phyloP scores from a whole-genome alignment of 2,329 filamentous ascomycete species.

The Exophiala oligosperma region DNA sequence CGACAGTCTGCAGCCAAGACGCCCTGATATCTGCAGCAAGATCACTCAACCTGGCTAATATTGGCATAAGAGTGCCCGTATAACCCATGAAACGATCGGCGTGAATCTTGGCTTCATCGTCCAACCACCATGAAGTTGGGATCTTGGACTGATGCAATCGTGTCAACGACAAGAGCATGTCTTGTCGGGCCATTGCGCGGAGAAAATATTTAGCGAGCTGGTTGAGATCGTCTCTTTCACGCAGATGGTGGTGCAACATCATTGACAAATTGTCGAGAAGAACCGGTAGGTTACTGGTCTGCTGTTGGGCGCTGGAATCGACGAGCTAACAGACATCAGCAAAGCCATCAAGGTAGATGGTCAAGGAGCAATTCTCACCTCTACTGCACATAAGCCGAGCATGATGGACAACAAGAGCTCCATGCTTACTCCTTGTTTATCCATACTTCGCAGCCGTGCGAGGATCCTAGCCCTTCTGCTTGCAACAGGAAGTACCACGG shows the following conservation, averaged over 20 bases:
- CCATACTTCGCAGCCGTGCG: slow-evolving; percentile 30
- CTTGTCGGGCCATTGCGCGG: slow-evolving; percentile 35
- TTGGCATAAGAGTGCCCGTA: slow-evolving; percentile 34
- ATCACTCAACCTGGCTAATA: slow-evolving; percentile 32
- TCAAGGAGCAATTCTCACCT: slow-evolving; percentile 25
- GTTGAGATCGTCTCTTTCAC: slow-evolving; percentile 27
- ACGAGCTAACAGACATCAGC: slow-evolving; percentile 21
- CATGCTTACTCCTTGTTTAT: slow-evolving; percentile 26
- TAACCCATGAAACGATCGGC: slow-evolving; percentile 37
- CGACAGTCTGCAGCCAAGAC: background rate
- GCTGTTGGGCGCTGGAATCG: slow-evolving; percentile 29
- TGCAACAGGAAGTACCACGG: slow-evolving; percentile 28
- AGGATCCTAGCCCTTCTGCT: slow-evolving; percentile 34
- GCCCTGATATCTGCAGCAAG: slow-evolving; percentile 33
- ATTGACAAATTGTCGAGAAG: slow-evolving; percentile 18
- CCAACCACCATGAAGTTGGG: slow-evolving; percentile 32
- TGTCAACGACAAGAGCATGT: slow-evolving; percentile 34
- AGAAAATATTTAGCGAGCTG: slow-evolving; percentile 36
- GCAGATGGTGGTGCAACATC: slow-evolving; percentile 29
- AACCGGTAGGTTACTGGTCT: slow-evolving; percentile 27
- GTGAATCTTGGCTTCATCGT: slow-evolving; percentile 23
- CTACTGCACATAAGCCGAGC: slow-evolving; percentile 34
- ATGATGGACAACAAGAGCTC: slow-evolving; percentile 33
- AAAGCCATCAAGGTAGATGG: background rate
- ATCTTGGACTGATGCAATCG: slow-evolving; percentile 29